These are phyloP conservation scores for Epithemia pelagica DNA, from an alignment of 108 stramenopile genomes.

Conservation along the genomic window DNA sequence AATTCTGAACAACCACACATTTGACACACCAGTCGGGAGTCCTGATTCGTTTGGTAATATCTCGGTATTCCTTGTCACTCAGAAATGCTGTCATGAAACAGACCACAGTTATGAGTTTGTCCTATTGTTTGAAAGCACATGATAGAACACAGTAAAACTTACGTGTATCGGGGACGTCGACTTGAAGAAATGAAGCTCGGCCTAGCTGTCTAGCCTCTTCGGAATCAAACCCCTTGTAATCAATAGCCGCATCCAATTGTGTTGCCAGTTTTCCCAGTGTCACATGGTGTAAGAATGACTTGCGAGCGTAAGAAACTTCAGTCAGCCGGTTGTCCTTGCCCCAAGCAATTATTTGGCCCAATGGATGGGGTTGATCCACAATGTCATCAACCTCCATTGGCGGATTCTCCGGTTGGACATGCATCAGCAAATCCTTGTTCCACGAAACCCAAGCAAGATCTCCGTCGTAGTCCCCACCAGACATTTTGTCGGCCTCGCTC, in stretches of 20 bases:
- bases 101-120: neutral
- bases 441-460: constrained; percentile 20
- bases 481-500: constrained; percentile 29
- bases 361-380: neutral
- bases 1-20: neutral
- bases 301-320: neutral
- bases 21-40: neutral
- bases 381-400: neutral
- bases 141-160: neutral
- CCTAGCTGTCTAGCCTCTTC: neutral
- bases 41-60: neutral
- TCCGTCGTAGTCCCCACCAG: constrained; percentile 35
- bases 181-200: neutral
- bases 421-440: constrained; percentile 7
- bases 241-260: neutral
- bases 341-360: neutral
- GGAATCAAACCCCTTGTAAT: neutral
- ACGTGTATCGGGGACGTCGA: neutral
- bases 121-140: no score
- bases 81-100: neutral
- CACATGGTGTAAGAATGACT: neutral
- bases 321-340: neutral
- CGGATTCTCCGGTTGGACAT: neutral
- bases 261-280: neutral
- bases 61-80: neutral